Conservation (phyloP, 2,329 filamentous ascomycete species). For the Penicillium sp. region DNA sequence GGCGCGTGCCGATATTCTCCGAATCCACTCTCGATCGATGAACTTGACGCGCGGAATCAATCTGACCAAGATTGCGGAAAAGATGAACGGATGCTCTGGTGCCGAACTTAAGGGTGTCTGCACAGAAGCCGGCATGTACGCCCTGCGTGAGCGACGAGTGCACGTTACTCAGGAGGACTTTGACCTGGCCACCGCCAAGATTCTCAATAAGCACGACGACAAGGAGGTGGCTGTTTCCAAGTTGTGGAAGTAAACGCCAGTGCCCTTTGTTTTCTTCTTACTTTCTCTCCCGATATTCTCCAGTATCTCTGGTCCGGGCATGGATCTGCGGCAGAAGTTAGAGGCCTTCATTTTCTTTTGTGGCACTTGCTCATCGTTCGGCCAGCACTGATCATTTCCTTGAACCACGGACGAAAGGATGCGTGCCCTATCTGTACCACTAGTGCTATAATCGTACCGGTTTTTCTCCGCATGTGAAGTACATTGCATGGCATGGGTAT, state of each 20-base stretch:
- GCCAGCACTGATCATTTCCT: too few species aligned
- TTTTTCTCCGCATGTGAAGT: too few species aligned
- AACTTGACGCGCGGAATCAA: constrained; percentile 97
- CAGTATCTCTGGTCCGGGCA: too few species aligned
- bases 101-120: constrained; percentile 98
- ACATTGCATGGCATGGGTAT: constrained; percentile 4
- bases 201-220: constrained; percentile 98
- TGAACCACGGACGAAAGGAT: too few species aligned
- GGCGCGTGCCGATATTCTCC: constrained; percentile 91
- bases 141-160: constrained; percentile 86
- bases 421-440: constrained; percentile 18
- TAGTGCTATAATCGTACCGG: constrained; percentile 7
- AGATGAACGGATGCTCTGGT: constrained; percentile 98
- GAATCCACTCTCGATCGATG: constrained; percentile 97
- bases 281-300: too few species aligned
- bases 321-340: too few species aligned
- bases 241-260: constrained; percentile 29
- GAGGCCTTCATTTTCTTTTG: too few species aligned
- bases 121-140: constrained; percentile 98
- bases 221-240: constrained; percentile 60
- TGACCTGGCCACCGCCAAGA: constrained; percentile 96
- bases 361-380: too few species aligned
- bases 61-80: constrained; percentile 96
- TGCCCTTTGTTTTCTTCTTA: too few species aligned
- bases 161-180: constrained; percentile 99